Base-by-base conservation (phyloP, 805 yeast species). In the Komagataella pseudopastoris region DNA sequence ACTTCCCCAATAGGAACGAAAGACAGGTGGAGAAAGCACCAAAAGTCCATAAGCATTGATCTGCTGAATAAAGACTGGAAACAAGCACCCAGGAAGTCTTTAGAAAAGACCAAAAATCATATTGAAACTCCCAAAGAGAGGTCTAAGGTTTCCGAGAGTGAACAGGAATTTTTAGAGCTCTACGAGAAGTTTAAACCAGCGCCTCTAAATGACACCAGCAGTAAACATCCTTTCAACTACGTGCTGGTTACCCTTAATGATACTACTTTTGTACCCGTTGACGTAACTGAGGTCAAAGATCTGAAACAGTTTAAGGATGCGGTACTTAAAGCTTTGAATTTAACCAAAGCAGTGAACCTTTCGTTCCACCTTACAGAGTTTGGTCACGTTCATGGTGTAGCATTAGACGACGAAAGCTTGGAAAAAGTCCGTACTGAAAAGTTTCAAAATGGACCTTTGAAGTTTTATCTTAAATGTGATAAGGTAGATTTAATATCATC, bases 191-290 rank as follows among this genome's bases (percentile, higher is more conserved):
- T 57, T 53, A 67, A 61, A 56, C 83, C 71, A 20, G 60, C 59
- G 50, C 68, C 64, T 50, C 63, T 56, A 51, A 60, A 53, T 20
- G 56, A 56, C 50, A 65, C 59, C 50, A 59, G 59, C 17, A 20
- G 7, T 43, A 43, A 48, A 20, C 46, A 23, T 10, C 8, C 24
- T 14, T 36, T 17, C 12, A 48, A 36, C 10, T 71, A 65, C 54
- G 66, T 87, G 3, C 65, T 89, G 49, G 77, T 78, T 0, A 83
- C 96, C 0, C 64, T 66, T n/a, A 90, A 90, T 61, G 82, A 83
- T 56, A 58, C 57, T 14, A 66, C 63, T 12, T 90, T 78, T 60
- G 64, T 66, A 7, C 76, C 86, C 0, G 63, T 86, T 2, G 68
- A 76, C 45, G 60, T 72, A 14, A 65, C 65, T 5, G 50, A 56